A percentile compares a stretch with the other conserved stretches of the same genome.
phyloP scores from a whole-genome alignment of 2,329 filamentous ascomycete species.

The Colletotrichum spinosum region DNA sequence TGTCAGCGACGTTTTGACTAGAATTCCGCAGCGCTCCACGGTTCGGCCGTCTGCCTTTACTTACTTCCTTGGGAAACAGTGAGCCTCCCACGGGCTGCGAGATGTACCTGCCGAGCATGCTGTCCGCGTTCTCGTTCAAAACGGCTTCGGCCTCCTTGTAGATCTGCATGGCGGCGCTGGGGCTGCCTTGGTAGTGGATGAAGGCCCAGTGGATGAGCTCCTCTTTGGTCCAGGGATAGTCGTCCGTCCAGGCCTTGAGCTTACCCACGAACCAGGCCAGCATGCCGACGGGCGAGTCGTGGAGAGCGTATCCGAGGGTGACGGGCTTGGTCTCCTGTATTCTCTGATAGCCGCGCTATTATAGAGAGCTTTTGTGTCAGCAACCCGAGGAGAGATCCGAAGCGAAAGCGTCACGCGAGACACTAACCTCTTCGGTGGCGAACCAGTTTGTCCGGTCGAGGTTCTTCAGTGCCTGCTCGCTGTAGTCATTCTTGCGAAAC shows the following conservation, averaged over 20 bases:
- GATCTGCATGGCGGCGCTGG: conserved; percentile 17
- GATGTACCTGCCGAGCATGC: too few species aligned
- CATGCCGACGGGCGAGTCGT: conserved; percentile 47
- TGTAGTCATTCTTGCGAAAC: too few species aligned
- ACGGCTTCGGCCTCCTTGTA: conserved; percentile 29
- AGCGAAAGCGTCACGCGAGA: too few species aligned
- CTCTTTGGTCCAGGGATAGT: conserved; percentile 25
- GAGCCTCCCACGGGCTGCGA: too few species aligned
- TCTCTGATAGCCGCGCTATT: conserved; percentile 7
- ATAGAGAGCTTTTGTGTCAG: conserved; percentile 5
- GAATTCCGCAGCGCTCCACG: too few species aligned
- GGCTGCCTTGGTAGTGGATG: conserved; percentile 27
- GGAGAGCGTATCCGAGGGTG: conserved; percentile 37
- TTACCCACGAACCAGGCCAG: conserved; percentile 26
- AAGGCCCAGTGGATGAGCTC: conserved; percentile 41
- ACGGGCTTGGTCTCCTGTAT: conserved; percentile 15
- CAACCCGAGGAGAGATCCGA: not conserved
- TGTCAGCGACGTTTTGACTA: too few species aligned
- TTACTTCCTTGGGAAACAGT: too few species aligned
- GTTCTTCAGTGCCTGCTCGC: too few species aligned
- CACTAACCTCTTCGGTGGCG: too few species aligned
- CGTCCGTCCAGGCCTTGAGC: conserved; percentile 43
- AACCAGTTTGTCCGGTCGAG: too few species aligned
- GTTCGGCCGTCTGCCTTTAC: too few species aligned
- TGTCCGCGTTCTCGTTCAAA: too few species aligned